Base-by-base conservation (phyloP, 106 monocot species). In the Amphibolis antarctica region DNA sequence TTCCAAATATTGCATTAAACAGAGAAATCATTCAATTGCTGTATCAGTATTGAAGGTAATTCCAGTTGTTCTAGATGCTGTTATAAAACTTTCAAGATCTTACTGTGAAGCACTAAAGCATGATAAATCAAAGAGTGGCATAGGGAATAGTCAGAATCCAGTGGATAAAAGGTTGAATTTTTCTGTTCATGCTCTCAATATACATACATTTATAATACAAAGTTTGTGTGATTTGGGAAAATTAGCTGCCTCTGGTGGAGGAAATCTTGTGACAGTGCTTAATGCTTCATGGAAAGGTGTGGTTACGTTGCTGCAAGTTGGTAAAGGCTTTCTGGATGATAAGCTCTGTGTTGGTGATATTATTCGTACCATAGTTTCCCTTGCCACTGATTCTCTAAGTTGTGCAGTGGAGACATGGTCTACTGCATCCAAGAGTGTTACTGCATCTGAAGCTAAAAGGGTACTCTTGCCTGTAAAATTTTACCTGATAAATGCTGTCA, bases 201-300 rank as follows among this genome's bases (percentile, higher is more conserved):
- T 98, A 55, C 77, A 72, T 62, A 65, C 58, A n/a, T 71, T 65
- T 42, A 77, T 78, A 18, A 64, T 91, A 55, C 63, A 74, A 49
- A 71, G 61, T 73, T 73, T 86, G 47, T 80, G 73, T 77, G 82
- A 91, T 65, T 65, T 98, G 50, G 91, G 98, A 59, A 72, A 65
- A 18, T 76, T 81, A 76, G 91, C 91, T 64, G 86, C 98, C 23
- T 72, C 84, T 68, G 82, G 86, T 72, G 90, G 98, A 46, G 98
- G 98, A 60, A 82, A 62, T 69, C 71, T 86, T 44, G 98, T 91
- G 14, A 63, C 80, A 26, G 17, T 98, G 28, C 76, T 98, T 47
- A 91, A 91, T 74, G 46, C 80, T 46, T 98, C 98, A 64, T 98
- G 98, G 98, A 98, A 98, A 81, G 91, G 98, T 53, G 76, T 91